phyloP scores from a whole-genome alignment of 257 asterid genomes.

The Cinchona pubescens region DNA sequence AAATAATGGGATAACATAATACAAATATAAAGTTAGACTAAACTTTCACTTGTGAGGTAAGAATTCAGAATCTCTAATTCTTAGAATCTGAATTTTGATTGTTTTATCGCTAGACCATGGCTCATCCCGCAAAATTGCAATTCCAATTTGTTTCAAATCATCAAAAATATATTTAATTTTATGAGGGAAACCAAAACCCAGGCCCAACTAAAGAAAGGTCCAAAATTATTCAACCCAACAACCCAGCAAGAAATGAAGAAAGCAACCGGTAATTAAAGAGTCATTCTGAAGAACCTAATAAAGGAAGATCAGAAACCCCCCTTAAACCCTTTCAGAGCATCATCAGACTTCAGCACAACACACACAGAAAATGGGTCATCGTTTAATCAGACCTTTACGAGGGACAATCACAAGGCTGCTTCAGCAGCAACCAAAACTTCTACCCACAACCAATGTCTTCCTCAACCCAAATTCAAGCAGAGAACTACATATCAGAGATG shows the following conservation, averaged over 20 bases:
- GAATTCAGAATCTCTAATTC: no score
- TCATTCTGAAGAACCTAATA: no score
- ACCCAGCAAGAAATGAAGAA: neutral
- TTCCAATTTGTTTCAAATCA: neutral
- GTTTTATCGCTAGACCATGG: no score
- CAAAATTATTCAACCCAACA: no score
- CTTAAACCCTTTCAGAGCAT: conserved; percentile 13
- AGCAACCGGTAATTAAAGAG: no score
- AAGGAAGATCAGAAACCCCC: conserved; percentile 4
- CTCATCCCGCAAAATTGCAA: neutral
- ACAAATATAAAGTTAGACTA: no score
- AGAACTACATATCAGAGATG: conserved; percentile 61
- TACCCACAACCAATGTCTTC: neutral
- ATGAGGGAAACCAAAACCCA: no score
- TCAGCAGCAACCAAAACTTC: conserved; percentile 10
- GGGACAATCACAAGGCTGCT: conserved; percentile 16
- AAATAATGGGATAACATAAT: no score
- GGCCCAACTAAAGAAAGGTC: no score
- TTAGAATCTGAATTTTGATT: no score
- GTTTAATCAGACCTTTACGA: conserved; percentile 23
- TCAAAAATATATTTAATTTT: no score
- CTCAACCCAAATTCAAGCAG: conserved; percentile 26
- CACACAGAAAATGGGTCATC: conserved; percentile 19
- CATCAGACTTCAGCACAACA: neutral
- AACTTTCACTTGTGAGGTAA: no score